Evolutionary conservation across 805 yeast genomes (phyloP), one percentile per base, ranked within the genome.

Genomic region (Suhomyces sp.): DNA sequence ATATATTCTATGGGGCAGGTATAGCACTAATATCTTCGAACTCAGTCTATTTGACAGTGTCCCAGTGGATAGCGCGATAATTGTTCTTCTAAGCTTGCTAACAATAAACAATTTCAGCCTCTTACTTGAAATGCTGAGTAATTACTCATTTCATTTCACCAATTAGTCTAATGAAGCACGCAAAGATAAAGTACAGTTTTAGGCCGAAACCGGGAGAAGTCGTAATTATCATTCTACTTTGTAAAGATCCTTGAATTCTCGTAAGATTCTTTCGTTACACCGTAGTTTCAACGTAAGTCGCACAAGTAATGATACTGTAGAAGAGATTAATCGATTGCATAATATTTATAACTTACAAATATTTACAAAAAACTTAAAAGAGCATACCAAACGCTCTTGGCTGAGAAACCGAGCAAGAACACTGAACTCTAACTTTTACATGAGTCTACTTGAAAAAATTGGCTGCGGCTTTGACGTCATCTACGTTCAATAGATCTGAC

Each of bases 401-500:
- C 36, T 33, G 36, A 17, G 36, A 13, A 33, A 33, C 31, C 17
- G 17, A 33, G 36, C 17, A 12, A 10, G 5, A 29, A 12, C 4
- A 12, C 4, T 12, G n/a, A 33, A n/a, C 36, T 33, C 17, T 6
- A n/a, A 33, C 15, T 33, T 33, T n/a, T 13, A 33, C 17, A 19
- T 40, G 6, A 6, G 9, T 19, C 26, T 44, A 19, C 13, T 23
- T 24, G 9, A 48, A 48, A 10, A 35, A 36, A 6, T 35, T 15
- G 13, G 48, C 63, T 2, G 81, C 83, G 46, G 67, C 65, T 47
- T 66, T 61, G 10, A 87, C 66, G 58, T 85, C 86, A 63, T 87
- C 90, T 1, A 81, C 83, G 61, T 86, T 87, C 41, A 87, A 62
- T 53, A 81, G 72, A 61, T 86, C 90, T 17, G 81, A 74, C 2